Conservation (phyloP, 2,329 filamentous ascomycete species). For the Ambrosiella beaveri region DNA sequence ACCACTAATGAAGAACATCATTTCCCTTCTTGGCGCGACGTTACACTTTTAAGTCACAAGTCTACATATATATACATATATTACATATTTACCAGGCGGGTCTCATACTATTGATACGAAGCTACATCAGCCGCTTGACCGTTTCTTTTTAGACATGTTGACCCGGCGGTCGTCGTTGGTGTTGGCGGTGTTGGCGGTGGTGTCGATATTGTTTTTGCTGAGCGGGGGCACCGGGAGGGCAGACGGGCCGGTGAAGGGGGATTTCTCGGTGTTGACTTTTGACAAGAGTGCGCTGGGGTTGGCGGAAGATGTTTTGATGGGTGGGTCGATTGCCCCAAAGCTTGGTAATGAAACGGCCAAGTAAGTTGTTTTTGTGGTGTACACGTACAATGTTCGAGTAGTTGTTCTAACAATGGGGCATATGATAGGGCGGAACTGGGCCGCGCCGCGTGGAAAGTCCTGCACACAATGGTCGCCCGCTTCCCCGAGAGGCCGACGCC, state of each 20-base stretch:
- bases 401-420: conserved; percentile 6
- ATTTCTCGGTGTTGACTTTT: conserved; percentile 15
- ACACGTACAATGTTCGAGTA: neutral
- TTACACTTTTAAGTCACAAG: too few relatives aligned
- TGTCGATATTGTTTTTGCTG: conserved; percentile 42
- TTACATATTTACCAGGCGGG: neutral
- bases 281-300: conserved; percentile 27
- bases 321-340: conserved; percentile 61
- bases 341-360: conserved; percentile 70
- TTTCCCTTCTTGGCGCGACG: too few relatives aligned
- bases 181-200: conserved; percentile 36
- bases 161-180: conserved; percentile 36
- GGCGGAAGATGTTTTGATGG: conserved; percentile 34
- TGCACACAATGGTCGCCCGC: conserved; percentile 54
- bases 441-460: conserved; percentile 50
- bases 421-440: conserved; percentile 43
- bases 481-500: conserved; percentile 48
- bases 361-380: conserved; percentile 24
- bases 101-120: neutral
- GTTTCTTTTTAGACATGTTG: conserved; percentile 22
- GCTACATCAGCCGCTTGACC: neutral
- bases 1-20: too few relatives aligned
- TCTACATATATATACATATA: too few relatives aligned
- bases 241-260: conserved; percentile 8
- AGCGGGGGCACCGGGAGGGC: conserved; percentile 6